Evolutionary conservation across 371 early-diverging fungal genomes (phyloP).

Genomic region (Funneliformis caledonium): DNA sequence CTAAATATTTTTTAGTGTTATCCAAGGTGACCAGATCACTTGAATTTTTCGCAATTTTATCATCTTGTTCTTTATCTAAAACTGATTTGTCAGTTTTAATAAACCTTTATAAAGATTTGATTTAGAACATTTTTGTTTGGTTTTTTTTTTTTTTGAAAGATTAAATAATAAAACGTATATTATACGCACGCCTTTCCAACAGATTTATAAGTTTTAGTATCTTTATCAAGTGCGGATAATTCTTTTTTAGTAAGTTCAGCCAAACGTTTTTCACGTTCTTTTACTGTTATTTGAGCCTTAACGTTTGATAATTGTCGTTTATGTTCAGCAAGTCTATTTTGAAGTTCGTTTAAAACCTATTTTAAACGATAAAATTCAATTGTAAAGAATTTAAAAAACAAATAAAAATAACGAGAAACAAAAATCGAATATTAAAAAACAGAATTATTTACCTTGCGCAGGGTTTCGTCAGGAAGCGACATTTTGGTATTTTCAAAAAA

Average conservation of each 20-base stretch:
- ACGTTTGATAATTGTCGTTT: conserved; percentile 68
- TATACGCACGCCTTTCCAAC: conserved; percentile 76
- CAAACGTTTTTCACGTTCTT: conserved; percentile 74
- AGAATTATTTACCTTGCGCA: conserved; percentile 11
- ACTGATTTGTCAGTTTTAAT: conserved; percentile 42
- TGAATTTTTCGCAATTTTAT: conserved; percentile 52
- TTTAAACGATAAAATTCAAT: neutral
- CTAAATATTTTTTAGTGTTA: conserved; percentile 78
- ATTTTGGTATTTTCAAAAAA: neutral
- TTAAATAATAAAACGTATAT: neutral
- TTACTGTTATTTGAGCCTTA: conserved; percentile 69
- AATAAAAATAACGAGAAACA: neutral
- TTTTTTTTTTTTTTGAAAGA: neutral
- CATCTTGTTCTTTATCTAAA: conserved; percentile 61
- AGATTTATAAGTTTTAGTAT: conserved; percentile 71
- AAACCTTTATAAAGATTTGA: neutral
- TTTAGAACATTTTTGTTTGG: neutral
- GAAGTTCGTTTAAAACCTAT: conserved; percentile 68
- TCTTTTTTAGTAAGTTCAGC: conserved; percentile 76
- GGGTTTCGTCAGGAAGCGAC: conserved; percentile 23
- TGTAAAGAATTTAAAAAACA: no score
- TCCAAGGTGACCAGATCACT: conserved; percentile 67
- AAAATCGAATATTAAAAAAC: no score
- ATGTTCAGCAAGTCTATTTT: conserved; percentile 62
- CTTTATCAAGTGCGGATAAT: conserved; percentile 60